These are phyloP conservation scores for Corynascus novoguineensis DNA, from an alignment of 495 filamentous ascomycete species.

Conservation along the genomic window DNA sequence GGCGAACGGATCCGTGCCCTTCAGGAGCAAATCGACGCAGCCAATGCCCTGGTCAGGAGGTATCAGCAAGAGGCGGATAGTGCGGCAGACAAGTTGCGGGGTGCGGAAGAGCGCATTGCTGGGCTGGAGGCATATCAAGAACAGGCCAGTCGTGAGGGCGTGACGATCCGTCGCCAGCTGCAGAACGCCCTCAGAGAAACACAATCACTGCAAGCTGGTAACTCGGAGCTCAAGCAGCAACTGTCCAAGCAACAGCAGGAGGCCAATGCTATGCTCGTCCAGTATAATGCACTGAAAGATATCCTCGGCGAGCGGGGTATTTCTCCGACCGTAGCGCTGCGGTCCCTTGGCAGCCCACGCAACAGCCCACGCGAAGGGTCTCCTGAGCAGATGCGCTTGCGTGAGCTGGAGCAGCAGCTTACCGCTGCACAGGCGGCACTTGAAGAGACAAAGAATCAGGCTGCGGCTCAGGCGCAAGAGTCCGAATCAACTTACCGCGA, in stretches of 20 bases:
- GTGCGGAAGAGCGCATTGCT: slow-evolving; percentile 92
- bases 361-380: slow-evolving; percentile 63
- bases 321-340: slow-evolving; percentile 53
- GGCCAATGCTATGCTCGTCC: slow-evolving; percentile 80
- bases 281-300: slow-evolving; percentile 86
- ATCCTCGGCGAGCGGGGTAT: slow-evolving; percentile 83
- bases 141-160: slow-evolving; percentile 85
- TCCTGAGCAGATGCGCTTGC: slow-evolving; percentile 74
- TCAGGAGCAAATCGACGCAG: slow-evolving; percentile 70
- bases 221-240: slow-evolving; percentile 70
- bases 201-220: slow-evolving; percentile 67
- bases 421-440: slow-evolving; percentile 71
- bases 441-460: slow-evolving; percentile 69
- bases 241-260: slow-evolving; percentile 81
- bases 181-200: slow-evolving; percentile 75
- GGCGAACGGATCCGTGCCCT: slow-evolving; percentile 73
- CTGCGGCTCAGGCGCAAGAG: slow-evolving; percentile 75
- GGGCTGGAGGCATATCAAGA: slow-evolving; percentile 95
- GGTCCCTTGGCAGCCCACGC: slow-evolving; percentile 38
- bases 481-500: slow-evolving; percentile 80
- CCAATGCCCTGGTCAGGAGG: slow-evolving; percentile 72
- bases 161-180: slow-evolving; percentile 82
- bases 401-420: slow-evolving; percentile 87
- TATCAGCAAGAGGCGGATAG: slow-evolving; percentile 87
- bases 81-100: slow-evolving; percentile 80